phyloP scores from a whole-genome alignment of 2,329 filamentous ascomycete genomes.

The Magnaporthales sp. region DNA sequence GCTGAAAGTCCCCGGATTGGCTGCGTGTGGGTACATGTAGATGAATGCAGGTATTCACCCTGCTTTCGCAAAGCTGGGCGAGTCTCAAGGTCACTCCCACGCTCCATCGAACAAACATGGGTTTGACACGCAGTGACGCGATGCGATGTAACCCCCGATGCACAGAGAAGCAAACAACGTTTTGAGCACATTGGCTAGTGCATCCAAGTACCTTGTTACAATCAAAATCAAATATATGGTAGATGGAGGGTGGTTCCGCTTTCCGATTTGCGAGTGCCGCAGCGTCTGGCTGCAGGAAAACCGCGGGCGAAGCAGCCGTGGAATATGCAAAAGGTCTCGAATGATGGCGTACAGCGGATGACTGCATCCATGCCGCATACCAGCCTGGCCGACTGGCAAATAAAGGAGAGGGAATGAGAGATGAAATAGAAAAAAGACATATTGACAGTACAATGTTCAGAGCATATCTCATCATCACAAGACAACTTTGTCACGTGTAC shows the following conservation, averaged over 20 bases:
- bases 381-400: neutral
- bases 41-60: neutral
- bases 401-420: neutral
- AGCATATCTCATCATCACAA: neutral
- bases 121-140: neutral
- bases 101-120: neutral
- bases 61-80: neutral
- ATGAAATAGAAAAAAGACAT: neutral
- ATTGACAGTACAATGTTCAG: neutral
- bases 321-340: neutral
- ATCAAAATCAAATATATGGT: neutral
- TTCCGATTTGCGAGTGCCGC: slow-evolving; percentile 2
- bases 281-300: neutral
- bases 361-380: neutral
- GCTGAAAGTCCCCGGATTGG: neutral
- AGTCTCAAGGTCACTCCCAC: neutral
- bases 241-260: slow-evolving; percentile 3
- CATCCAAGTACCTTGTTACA: neutral
- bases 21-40: neutral
- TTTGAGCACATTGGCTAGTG: neutral
- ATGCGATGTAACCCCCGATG: neutral
- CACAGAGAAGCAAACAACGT: neutral
- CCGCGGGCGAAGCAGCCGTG: neutral
- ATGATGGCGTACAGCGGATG: neutral
- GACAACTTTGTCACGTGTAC: neutral